phyloP scores from a whole-genome alignment of 2,329 filamentous ascomycete species.

The Penicillium sp. region DNA sequence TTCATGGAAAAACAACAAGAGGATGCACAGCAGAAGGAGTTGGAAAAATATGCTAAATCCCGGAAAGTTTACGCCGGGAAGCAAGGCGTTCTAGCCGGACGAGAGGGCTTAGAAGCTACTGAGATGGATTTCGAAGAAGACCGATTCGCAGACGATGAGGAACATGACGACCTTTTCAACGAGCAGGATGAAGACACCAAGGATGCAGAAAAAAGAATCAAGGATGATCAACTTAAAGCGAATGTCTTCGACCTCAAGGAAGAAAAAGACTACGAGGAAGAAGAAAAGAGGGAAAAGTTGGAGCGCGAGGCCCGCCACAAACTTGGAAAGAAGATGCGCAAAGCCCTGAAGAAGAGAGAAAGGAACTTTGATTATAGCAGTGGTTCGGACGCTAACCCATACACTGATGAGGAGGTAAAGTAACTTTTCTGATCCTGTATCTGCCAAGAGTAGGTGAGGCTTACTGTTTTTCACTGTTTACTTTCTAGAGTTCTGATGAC shows the following conservation, averaged over 20 bases:
- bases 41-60: slow-evolving; percentile 55
- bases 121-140: slow-evolving; percentile 70
- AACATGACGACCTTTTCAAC: slow-evolving; percentile 73
- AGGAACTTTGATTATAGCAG: slow-evolving; percentile 83
- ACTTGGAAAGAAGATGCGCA: slow-evolving; percentile 74
- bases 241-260: slow-evolving; percentile 80
- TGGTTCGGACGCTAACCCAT: slow-evolving; percentile 62
- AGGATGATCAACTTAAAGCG: slow-evolving; percentile 79
- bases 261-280: slow-evolving; percentile 68
- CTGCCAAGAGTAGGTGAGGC: neutral
- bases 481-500: slow-evolving; percentile 56
- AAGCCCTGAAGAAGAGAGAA: slow-evolving; percentile 80
- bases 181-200: slow-evolving; percentile 75
- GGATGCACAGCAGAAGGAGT: slow-evolving; percentile 55
- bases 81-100: slow-evolving; percentile 42
- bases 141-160: slow-evolving; percentile 84
- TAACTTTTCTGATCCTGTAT: neutral
- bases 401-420: slow-evolving; percentile 53
- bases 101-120: slow-evolving; percentile 58
- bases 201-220: slow-evolving; percentile 69
- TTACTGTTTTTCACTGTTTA: neutral
- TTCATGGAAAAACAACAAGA: slow-evolving; percentile 65
- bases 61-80: slow-evolving; percentile 49
- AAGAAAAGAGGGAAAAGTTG: slow-evolving; percentile 62
- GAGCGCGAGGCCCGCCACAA: slow-evolving; percentile 69